Conservation (phyloP, 495 filamentous ascomycete species). For the Daldinia caldariorum region DNA sequence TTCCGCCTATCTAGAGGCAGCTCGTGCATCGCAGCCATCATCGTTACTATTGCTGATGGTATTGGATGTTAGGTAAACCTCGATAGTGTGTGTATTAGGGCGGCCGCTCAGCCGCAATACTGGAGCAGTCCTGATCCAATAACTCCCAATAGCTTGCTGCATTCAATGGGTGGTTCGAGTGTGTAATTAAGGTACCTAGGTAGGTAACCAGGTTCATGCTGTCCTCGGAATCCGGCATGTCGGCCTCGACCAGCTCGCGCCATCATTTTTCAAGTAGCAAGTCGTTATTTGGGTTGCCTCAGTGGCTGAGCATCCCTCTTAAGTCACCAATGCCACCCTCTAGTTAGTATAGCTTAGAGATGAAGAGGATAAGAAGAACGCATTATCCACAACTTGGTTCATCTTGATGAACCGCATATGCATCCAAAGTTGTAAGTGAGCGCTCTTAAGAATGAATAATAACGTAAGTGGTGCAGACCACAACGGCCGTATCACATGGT, state of each 20-base stretch:
- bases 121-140: constrained; percentile 29
- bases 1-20: constrained; percentile 6
- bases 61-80: background rate
- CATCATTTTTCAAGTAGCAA: constrained; percentile 8
- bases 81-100: constrained; percentile 9
- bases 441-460: background rate
- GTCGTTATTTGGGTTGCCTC: constrained; percentile 27
- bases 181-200: constrained; percentile 7
- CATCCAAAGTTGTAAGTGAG: background rate
- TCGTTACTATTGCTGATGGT: constrained; percentile 6
- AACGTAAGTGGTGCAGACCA: background rate
- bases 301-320: constrained; percentile 32
- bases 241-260: constrained; percentile 18
- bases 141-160: constrained; percentile 5
- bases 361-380: background rate
- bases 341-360: background rate
- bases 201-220: constrained; percentile 9
- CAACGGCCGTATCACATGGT: constrained; percentile 13
- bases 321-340: background rate
- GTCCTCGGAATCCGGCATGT: constrained; percentile 23
- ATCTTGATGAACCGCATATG: background rate
- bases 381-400: background rate
- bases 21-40: background rate
- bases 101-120: constrained; percentile 46
- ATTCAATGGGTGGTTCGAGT: constrained; percentile 5